Base-by-base conservation (phyloP, 257 asterid species). In the Nicotiana paniculata region DNA sequence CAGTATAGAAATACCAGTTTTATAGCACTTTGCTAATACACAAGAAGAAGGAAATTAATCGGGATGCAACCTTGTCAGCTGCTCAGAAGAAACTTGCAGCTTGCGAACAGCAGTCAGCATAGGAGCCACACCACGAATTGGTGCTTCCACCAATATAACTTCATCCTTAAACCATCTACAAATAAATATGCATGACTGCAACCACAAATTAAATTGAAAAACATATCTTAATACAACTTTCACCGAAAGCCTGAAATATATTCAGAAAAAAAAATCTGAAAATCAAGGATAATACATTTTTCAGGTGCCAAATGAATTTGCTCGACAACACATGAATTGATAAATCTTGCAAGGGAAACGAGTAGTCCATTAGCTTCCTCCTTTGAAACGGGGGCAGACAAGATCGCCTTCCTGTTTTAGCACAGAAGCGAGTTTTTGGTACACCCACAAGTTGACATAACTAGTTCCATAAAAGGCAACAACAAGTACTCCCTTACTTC, bases 91-190 rank as follows among this genome's bases (percentile, higher is more conserved):
- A 35, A 17, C 30, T 83, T 88, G 98, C 69, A 95, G 94, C 85
- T 95, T 95, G 87, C 85, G 88, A 65, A 90, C 78, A 39, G 97
- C 95, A 12, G 91, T 85, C 87, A 93, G 82, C 89, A 95, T 84
- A 10, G 99, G 95, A 85, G 90, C 92, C 83, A 93, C 98, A 74
- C 97, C 98, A 57, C 95, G 92, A 79, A 91, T 85, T 78, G 99
- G 97, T 79, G 91, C 91, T 81, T 91, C 91, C 81, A 89, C 88
- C 78, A 86, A 80, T 91, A 92, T 57, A 68, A 92, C 89, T 64
- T 86, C 93, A 48, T 93, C 98, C 90, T 92, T 93, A 62, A 96
- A 89, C 92, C 90, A 90, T 88, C 69, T 93, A 90, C 98, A 94
- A 72, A 93, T 80, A 81, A 93, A 91, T 84, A 94, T 21, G 24